phyloP scores from a whole-genome alignment of 2,329 filamentous ascomycete genomes.

The Nothomitra cinnamomea region DNA sequence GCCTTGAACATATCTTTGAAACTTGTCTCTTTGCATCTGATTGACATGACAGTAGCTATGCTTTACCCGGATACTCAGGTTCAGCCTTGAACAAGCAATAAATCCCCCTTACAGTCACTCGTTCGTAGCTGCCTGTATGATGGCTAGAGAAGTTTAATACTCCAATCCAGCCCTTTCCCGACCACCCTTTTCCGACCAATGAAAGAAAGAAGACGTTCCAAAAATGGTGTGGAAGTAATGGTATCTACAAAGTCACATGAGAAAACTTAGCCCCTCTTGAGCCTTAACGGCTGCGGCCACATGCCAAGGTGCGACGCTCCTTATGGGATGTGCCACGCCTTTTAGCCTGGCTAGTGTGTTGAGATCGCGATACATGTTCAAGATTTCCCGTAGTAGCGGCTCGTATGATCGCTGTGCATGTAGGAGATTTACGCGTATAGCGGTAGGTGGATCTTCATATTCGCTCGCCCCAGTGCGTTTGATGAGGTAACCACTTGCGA shows the following conservation, averaged over 20 bases:
- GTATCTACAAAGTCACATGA: constrained; percentile 3
- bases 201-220: no score
- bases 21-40: no score
- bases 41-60: no score
- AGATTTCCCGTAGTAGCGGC: constrained; percentile 3
- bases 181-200: no score
- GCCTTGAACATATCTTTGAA: no score
- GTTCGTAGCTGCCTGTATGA: no score
- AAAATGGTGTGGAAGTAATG: not conserved
- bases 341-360: constrained; percentile 6
- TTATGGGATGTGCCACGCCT: constrained; percentile 1
- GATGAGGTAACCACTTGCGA: constrained; percentile 48
- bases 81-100: no score
- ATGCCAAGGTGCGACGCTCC: constrained; percentile 7
- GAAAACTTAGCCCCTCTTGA: constrained; percentile 4
- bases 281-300: constrained; percentile 5
- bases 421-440: constrained; percentile 49
- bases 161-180: no score
- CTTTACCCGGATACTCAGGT: no score
- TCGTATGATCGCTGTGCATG: constrained; percentile 16
- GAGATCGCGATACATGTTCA: constrained; percentile 6
- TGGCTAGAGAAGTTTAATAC: no score
- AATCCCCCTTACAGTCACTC: no score
- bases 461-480: constrained; percentile 38
- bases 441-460: constrained; percentile 38